Conservation (phyloP, 371 early-diverging fungal genomes). For the Saksenaea vasiformis region DNA sequence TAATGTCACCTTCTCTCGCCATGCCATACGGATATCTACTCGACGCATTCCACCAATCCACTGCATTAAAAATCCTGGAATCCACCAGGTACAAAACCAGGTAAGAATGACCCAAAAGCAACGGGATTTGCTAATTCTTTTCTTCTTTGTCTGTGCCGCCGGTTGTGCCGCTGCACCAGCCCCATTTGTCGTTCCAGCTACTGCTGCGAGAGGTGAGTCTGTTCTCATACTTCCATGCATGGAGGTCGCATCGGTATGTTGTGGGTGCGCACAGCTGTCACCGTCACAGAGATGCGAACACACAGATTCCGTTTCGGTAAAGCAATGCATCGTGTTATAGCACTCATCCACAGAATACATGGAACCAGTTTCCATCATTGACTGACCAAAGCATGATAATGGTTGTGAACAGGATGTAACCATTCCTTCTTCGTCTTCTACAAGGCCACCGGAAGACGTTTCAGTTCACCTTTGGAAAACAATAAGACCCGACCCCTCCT, state of each 20-base stretch:
- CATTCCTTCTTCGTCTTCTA: constrained; percentile 14
- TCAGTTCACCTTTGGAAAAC: not conserved
- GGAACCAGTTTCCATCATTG: constrained; percentile 43
- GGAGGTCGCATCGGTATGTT: not conserved
- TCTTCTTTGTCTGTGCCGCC: constrained; percentile 24
- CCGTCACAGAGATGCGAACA: constrained; percentile 32
- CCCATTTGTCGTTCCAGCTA: not conserved
- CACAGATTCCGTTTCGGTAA: constrained; percentile 28
- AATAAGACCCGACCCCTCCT: not conserved
- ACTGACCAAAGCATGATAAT: constrained; percentile 15
- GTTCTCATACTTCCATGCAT: constrained; percentile 10
- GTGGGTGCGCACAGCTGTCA: not conserved
- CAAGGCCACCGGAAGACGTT: not conserved
- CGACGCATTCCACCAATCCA: constrained; percentile 65
- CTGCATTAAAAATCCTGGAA: constrained; percentile 59
- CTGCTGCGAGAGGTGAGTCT: constrained; percentile 1
- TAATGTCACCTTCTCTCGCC: constrained; percentile 92
- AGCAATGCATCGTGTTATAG: constrained; percentile 13
- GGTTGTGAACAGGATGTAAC: constrained; percentile 5
- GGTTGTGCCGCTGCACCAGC: constrained; percentile 10
- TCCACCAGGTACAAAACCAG: constrained; percentile 83
- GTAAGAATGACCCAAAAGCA: constrained; percentile 75
- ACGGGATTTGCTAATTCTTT: constrained; percentile 47
- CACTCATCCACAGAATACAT: constrained; percentile 34
- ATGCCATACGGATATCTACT: constrained; percentile 82